A percentile compares a stretch with the other conserved stretches of the same genome.
Evolutionary conservation across 805 yeast genomes (phyloP).

Genomic region (Ogataea pini): DNA sequence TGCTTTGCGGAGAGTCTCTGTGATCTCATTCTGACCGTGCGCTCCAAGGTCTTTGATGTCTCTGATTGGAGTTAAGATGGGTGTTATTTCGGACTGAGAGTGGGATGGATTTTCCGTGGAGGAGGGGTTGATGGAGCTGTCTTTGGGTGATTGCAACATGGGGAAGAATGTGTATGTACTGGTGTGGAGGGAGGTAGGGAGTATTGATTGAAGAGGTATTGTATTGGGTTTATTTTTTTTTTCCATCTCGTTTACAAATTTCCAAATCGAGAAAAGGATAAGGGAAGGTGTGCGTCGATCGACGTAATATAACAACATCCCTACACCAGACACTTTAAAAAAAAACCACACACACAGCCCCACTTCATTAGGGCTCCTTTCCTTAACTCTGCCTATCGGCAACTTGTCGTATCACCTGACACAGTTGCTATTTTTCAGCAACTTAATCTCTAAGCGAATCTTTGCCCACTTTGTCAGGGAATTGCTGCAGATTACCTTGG

Average conservation of each 20-base stretch:
- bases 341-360: neutral
- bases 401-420: neutral
- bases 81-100: constrained; percentile 1
- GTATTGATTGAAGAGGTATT: no score
- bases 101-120: no score
- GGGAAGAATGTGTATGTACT: no score
- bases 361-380: neutral
- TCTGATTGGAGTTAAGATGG: constrained; percentile 19
- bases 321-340: neutral
- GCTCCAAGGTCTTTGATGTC: constrained; percentile 1
- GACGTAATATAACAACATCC: neutral
- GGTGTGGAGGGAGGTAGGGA: no score
- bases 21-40: constrained; percentile 15
- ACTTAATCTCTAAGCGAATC: neutral
- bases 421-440: neutral
- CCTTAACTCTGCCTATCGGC: neutral
- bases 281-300: neutral
- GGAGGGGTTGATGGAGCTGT: no score
- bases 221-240: no score
- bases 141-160: no score
- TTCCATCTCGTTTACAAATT: neutral
- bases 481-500: no score
- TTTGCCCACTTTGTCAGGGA: no score
- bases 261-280: neutral
- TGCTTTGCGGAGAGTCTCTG: constrained; percentile 30